phyloP scores from a whole-genome alignment of 1,139 yeast genomes.

The Geotrichum restrictum region DNA sequence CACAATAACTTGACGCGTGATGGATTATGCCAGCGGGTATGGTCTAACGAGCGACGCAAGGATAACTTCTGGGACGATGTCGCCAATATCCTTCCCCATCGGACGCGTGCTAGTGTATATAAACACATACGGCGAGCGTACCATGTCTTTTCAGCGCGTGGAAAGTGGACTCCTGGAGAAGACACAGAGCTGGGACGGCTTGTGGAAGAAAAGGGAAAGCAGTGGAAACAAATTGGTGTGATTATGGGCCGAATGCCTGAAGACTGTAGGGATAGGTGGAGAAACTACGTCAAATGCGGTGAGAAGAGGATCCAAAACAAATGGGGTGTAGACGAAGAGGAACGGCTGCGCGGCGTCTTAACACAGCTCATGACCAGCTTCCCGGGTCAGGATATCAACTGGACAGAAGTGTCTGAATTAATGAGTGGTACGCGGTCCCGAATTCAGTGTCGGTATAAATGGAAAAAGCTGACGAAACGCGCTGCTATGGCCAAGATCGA shows the following conservation, averaged over 20 bases:
- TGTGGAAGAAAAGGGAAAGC: slow-evolving; percentile 66
- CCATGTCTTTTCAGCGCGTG: slow-evolving; percentile 80
- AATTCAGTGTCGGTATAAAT: slow-evolving; percentile 90
- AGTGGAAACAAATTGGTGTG: slow-evolving; percentile 81
- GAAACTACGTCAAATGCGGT: slow-evolving; percentile 92
- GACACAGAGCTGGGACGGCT: slow-evolving; percentile 62
- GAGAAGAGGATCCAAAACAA: slow-evolving; percentile 64
- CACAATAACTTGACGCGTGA: slow-evolving; percentile 58
- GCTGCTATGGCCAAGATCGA: slow-evolving; percentile 22
- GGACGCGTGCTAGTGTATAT: slow-evolving; percentile 84
- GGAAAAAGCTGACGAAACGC: slow-evolving; percentile 70
- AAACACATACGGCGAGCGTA: slow-evolving; percentile 88
- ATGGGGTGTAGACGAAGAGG: slow-evolving; percentile 77
- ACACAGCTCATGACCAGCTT: slow-evolving; percentile 37
- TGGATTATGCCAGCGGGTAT: slow-evolving; percentile 74
- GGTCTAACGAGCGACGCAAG: slow-evolving; percentile 80
- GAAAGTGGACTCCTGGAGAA: slow-evolving; percentile 82
- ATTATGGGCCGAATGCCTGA: slow-evolving; percentile 91
- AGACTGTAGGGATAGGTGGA: slow-evolving; percentile 93
- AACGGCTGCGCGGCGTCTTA: slow-evolving; percentile 54
- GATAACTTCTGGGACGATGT: slow-evolving; percentile 87
- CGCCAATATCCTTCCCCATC: slow-evolving; percentile 70
- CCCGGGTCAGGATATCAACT: slow-evolving; percentile 52
- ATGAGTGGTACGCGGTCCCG: slow-evolving; percentile 88
- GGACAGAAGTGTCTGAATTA: slow-evolving; percentile 85